Evolutionary conservation across 2,329 filamentous ascomycete genomes (phyloP).

Genomic region (Shiraia sp.): DNA sequence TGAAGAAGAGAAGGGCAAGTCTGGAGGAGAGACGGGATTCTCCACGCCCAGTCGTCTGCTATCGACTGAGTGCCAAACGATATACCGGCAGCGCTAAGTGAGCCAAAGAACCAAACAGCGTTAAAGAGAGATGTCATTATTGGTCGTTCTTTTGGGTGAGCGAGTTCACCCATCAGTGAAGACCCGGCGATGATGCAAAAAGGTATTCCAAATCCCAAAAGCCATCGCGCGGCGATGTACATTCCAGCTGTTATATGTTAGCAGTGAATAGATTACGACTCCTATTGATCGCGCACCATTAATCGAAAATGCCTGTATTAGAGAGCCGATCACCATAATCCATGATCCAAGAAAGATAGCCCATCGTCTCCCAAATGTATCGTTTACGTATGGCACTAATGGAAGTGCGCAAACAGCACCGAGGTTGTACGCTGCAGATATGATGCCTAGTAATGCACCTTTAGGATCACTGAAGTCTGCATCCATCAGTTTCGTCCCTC

Average conservation of each 20-base stretch:
- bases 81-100: slow-evolving; percentile 60
- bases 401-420: slow-evolving; percentile 44
- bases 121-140: slow-evolving; percentile 69
- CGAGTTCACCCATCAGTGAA: slow-evolving; percentile 66
- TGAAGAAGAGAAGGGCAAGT: slow-evolving; percentile 64
- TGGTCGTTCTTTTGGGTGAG: slow-evolving; percentile 68
- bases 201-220: slow-evolving; percentile 69
- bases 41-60: slow-evolving; percentile 67
- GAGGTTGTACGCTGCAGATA: slow-evolving; percentile 51
- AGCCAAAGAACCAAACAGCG: slow-evolving; percentile 66
- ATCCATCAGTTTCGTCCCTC: not conserved
- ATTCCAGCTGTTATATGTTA: slow-evolving; percentile 37
- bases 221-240: slow-evolving; percentile 63
- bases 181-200: slow-evolving; percentile 66
- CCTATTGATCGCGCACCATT: slow-evolving; percentile 11
- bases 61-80: slow-evolving; percentile 66
- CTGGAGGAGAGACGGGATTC: slow-evolving; percentile 67
- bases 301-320: slow-evolving; percentile 29
- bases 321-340: slow-evolving; percentile 50
- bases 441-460: slow-evolving; percentile 46
- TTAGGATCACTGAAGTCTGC: slow-evolving; percentile 36
- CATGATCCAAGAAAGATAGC: slow-evolving; percentile 48
- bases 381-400: slow-evolving; percentile 44
- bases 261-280: not conserved
- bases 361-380: slow-evolving; percentile 47